Conservation (phyloP, 768 basidiomycete species). For the Tricholoma furcatifolium region DNA sequence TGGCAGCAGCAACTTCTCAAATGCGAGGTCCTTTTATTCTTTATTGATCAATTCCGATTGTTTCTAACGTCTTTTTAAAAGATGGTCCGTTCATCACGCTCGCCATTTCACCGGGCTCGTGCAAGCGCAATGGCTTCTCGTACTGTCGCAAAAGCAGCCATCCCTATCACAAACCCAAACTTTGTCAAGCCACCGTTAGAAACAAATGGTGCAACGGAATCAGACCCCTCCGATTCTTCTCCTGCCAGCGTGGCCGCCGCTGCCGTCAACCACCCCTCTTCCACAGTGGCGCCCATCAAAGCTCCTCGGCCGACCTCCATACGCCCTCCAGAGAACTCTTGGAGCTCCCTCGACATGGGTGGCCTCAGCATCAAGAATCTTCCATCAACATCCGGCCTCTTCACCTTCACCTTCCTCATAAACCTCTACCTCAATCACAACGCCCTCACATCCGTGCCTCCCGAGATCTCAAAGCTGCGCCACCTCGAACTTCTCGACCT, state of each 20-base stretch:
- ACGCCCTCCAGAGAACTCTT: slow-evolving; percentile 72
- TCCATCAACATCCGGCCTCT: slow-evolving; percentile 71
- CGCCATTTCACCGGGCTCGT: slow-evolving; percentile 92
- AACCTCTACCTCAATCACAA: slow-evolving; percentile 98
- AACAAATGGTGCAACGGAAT: slow-evolving; percentile 28
- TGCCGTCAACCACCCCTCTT: slow-evolving; percentile 64
- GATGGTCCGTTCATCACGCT: slow-evolving; percentile 83
- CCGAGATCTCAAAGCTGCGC: slow-evolving; percentile 79
- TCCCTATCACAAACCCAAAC: slow-evolving; percentile 92
- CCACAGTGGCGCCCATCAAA: slow-evolving; percentile 73
- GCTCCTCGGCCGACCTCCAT: slow-evolving; percentile 62
- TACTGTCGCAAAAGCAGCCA: slow-evolving; percentile 80
- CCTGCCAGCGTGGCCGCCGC: slow-evolving; percentile 22
- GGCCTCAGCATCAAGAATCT: slow-evolving; percentile 92
- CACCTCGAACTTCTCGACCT: slow-evolving; percentile 90
- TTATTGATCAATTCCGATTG: slow-evolving; percentile 6
- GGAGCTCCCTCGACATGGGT: slow-evolving; percentile 95
- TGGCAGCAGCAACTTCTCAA: slow-evolving; percentile 95
- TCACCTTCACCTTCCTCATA: slow-evolving; percentile 89
- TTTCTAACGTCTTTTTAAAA: slow-evolving; percentile 28
- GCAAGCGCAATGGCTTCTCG: slow-evolving; percentile 94
- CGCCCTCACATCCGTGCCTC: slow-evolving; percentile 70
- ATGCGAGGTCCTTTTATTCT: slow-evolving; percentile 70
- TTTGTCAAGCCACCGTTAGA: slow-evolving; percentile 49
- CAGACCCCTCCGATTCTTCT: slow-evolving; percentile 31